These are phyloP conservation scores for Sugiyamaella paludigena DNA, from an alignment of 1,139 yeast species.

Conservation along the genomic window DNA sequence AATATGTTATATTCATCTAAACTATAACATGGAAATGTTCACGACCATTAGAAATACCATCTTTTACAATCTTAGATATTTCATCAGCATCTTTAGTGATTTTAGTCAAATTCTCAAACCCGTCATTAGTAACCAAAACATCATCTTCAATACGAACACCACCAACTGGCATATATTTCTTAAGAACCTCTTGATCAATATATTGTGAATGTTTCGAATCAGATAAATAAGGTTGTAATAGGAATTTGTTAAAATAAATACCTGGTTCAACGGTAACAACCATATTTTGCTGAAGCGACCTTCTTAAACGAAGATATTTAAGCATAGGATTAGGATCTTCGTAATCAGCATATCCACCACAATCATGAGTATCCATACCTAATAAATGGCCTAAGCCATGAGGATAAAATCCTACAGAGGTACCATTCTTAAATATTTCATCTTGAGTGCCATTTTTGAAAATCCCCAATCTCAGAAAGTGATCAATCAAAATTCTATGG, in stretches of 20 bases:
- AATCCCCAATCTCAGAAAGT: slow-evolving; percentile 71
- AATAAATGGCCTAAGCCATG: slow-evolving; percentile 93
- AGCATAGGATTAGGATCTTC: slow-evolving; percentile 76
- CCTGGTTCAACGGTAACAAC: slow-evolving; percentile 96
- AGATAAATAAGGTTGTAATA: slow-evolving; percentile 63
- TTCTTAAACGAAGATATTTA: slow-evolving; percentile 74
- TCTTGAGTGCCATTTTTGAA: slow-evolving; percentile 63
- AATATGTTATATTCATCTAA: no score
- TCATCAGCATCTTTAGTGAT: slow-evolving; percentile 84
- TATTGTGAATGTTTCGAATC: slow-evolving; percentile 57
- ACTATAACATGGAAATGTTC: slow-evolving; percentile 61
- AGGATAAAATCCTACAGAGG: slow-evolving; percentile 81
- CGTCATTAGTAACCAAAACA: slow-evolving; percentile 69
- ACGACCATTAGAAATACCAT: slow-evolving; percentile 64
- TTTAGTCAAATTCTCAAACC: slow-evolving; percentile 76
- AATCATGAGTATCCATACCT: slow-evolving; percentile 96
- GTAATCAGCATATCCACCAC: slow-evolving; percentile 84
- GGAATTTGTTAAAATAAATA: slow-evolving; percentile 79
- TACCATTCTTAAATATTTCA: slow-evolving; percentile 66
- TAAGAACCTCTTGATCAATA: slow-evolving; percentile 63
- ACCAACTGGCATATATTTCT: slow-evolving; percentile 82
- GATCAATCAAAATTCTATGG: slow-evolving; percentile 71
- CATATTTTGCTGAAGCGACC: slow-evolving; percentile 71
- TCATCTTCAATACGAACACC: slow-evolving; percentile 98
- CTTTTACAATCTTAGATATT: slow-evolving; percentile 69